Evolutionary conservation across 2,329 filamentous ascomycete genomes (phyloP).

Genomic region (Ilyonectria sp.): DNA sequence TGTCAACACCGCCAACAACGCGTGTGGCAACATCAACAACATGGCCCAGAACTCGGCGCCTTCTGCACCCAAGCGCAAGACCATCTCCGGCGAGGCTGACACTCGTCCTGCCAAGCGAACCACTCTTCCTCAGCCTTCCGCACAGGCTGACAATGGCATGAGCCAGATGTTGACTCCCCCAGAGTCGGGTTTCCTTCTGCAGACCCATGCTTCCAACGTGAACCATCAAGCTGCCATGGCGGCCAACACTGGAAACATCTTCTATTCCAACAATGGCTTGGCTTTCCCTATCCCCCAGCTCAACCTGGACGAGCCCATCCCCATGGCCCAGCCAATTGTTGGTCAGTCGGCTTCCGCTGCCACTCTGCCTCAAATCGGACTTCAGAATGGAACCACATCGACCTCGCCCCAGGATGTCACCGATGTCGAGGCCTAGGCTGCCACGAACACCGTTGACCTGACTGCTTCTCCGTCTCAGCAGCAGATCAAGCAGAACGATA

Average conservation of each 20-base stretch:
- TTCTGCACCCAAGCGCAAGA: neutral
- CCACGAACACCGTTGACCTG: neutral
- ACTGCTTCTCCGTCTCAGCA: neutral
- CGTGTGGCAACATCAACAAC: neutral
- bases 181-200: neutral
- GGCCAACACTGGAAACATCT: neutral
- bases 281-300: neutral
- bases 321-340: neutral
- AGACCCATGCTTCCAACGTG: neutral
- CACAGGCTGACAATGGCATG: neutral
- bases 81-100: neutral
- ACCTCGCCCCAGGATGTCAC: neutral
- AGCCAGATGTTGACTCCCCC: neutral
- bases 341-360: neutral
- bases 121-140: neutral
- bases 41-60: neutral
- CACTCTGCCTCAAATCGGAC: neutral
- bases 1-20: neutral
- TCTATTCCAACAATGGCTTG: neutral
- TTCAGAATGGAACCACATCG: neutral
- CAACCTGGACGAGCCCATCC: neutral
- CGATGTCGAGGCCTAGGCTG: conserved; percentile 7
- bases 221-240: neutral
- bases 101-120: neutral
- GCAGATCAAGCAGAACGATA: neutral